A percentile compares a stretch with the other conserved stretches of the same genome.
Evolutionary conservation across 2,329 filamentous ascomycete species (phyloP).

Genomic region (Xylariaceae sp.): DNA sequence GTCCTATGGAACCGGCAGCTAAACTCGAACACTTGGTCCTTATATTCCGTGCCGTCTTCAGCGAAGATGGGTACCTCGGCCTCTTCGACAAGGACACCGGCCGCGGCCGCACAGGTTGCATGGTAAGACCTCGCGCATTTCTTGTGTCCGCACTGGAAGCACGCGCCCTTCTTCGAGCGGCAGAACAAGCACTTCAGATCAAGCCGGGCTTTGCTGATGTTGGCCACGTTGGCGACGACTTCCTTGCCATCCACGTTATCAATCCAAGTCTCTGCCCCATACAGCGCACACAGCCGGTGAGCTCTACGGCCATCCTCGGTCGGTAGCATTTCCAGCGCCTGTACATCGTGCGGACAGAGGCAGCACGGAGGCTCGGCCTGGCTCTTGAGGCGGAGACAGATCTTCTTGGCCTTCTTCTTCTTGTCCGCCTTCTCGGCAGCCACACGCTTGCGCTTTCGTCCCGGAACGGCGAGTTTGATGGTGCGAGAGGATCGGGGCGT

Average conservation of each 20-base stretch:
- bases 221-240: slow-evolving; percentile 69
- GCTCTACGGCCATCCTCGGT: slow-evolving; percentile 85
- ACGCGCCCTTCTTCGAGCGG: slow-evolving; percentile 88
- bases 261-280: slow-evolving; percentile 88
- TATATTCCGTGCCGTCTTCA: slow-evolving; percentile 88
- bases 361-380: slow-evolving; percentile 76
- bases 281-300: slow-evolving; percentile 82
- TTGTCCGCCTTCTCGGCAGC: slow-evolving; percentile 40
- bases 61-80: slow-evolving; percentile 80
- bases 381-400: slow-evolving; percentile 66
- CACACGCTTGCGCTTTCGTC: slow-evolving; percentile 64
- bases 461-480: slow-evolving; percentile 55
- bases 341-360: slow-evolving; percentile 85
- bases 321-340: slow-evolving; percentile 72
- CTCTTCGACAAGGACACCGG: slow-evolving; percentile 86
- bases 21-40: slow-evolving; percentile 85
- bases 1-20: slow-evolving; percentile 90
- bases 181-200: slow-evolving; percentile 95
- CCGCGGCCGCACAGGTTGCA: slow-evolving; percentile 86
- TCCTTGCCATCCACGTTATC: slow-evolving; percentile 66
- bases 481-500: slow-evolving; percentile 73
- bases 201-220: slow-evolving; percentile 78
- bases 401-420: slow-evolving; percentile 67
- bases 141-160: slow-evolving; percentile 92
- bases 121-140: slow-evolving; percentile 94